phyloP scores from a whole-genome alignment of 148 eudicot species.

The Silene latifolia region DNA sequence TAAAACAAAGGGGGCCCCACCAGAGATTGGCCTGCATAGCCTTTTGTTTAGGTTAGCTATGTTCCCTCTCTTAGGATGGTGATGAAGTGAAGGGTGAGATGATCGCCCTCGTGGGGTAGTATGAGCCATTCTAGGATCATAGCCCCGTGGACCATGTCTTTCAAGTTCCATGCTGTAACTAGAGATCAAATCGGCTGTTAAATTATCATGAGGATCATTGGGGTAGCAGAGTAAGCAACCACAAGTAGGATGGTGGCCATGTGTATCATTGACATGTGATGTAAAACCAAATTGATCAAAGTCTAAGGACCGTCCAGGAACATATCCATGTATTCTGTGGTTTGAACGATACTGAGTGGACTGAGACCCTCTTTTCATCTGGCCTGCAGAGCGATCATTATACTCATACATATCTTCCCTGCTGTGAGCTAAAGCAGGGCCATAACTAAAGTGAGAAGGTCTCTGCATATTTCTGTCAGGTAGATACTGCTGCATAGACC shows the following conservation, averaged over 20 bases:
- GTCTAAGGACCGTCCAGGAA: conserved; percentile 33
- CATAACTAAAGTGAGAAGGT: conserved; percentile 23
- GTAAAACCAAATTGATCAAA: conserved; percentile 24
- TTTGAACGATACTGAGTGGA: conserved; percentile 27
- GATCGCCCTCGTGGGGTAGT: conserved; percentile 28
- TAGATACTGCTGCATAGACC: conserved; percentile 27
- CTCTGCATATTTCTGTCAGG: conserved; percentile 35
- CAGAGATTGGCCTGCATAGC: conserved; percentile 51
- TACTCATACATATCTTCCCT: conserved; percentile 20
- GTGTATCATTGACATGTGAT: conserved; percentile 27
- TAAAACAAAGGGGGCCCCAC: conserved; percentile 78
- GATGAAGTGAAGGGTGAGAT: conserved; percentile 28
- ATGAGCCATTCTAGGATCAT: conserved; percentile 30
- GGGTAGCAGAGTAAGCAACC: conserved; percentile 44
- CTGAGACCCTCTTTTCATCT: conserved; percentile 26
- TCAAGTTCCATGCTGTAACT: conserved; percentile 28
- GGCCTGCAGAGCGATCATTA: conserved; percentile 36
- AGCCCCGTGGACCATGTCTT: conserved; percentile 30
- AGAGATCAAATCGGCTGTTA: conserved; percentile 30
- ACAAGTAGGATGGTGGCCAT: conserved; percentile 48
- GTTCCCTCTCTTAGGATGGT: conserved; percentile 32
- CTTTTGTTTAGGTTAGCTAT: conserved; percentile 33
- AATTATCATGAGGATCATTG: conserved; percentile 21
- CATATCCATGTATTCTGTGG: conserved; percentile 29
- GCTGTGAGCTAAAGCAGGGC: neutral